Base-by-base conservation (phyloP, 306 rosid species). In the Trichosanthes cucumerina region DNA sequence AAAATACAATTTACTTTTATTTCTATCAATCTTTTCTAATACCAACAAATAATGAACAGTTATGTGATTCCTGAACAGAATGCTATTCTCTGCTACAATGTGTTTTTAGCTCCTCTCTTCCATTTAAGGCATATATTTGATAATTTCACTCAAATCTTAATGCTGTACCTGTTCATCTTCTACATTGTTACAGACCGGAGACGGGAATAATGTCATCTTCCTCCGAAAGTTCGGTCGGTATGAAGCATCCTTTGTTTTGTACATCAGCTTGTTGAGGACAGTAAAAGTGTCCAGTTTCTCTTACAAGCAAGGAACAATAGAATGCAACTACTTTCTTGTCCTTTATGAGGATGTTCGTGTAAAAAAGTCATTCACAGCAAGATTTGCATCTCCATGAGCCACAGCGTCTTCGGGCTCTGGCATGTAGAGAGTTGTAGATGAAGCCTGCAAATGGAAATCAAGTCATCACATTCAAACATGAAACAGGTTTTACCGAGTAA, bases 371-470 rank as follows among this genome's bases (percentile, higher is more conserved):
- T 96, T 89, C 65, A 96, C 97, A 10, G 91, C 99, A 11, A 96
- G 98, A 83, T 84, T 90, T 71, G 96, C 88, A 49, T 96, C 99
- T 70, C 99, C 99, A 56, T 96, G 99, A 53, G 97, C 79, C 82
- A 92, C 99, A 0, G 93, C 99, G 70, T 92, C 97, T 66, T 93
- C 99, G 0, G 96, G 93, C 84, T 96, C 98, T 3, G 99, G 99
- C 88, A 96, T 86, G 76, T 52, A 90, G 15, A 96, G 90, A 81
- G 80, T 86, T 23, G 97, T 81, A 71, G 87, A 80, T 23, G 98
- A 88, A 77, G 88, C 87, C 99, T 96, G 97, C 88, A 86, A 31
- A 77, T 16, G 38, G 43, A 31, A 38, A 49, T 14, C n/a, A 52
- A 31, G 44, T 82, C 75, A 33, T 63, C 13, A 78, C 46, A 28